Base-by-base conservation (phyloP, 805 yeast genomes). In the Candida taoyuanica region DNA sequence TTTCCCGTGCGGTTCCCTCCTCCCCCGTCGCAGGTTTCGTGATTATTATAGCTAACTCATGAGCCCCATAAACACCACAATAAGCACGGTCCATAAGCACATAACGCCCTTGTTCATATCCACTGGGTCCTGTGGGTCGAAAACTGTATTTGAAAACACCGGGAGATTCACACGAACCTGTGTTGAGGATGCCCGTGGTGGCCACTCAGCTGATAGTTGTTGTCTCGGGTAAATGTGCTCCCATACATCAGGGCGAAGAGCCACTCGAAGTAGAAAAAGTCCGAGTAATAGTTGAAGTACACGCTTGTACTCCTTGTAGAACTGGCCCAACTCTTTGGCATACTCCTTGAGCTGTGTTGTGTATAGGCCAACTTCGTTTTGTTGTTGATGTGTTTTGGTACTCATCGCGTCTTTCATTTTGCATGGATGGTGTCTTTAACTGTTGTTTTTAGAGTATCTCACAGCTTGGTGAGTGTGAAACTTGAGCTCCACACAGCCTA, bases 101-200 rank as follows among this genome's bases (percentile, higher is more conserved):
- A 39, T 34, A 4, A n/a, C 21, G 3, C 9, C 24, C 23, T 39
- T 39, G 16, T 31, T 17, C 15, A 39, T 31, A 4, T 27, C 30
- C 15, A 33, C 7, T 12, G 39, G 43, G n/a, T 39, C 43, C 3
- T 21, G 11, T 12, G 34, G 38, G 15, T 31, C 23, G 28, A 43
- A 34, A 9, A 33, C 26, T 11, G 27, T 9, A 5, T 17, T 5
- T 5, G 21, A 15, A 16, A 37, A 32, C 12, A 28, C 35, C 2
- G 35, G 16, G 7, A 21, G 7, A 11, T 21, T 21, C 9, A n/a
- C n/a, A n/a, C n/a, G n/a, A n/a, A n/a, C n/a, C n/a, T n/a, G n/a
- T n/a, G n/a, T n/a, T n/a, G n/a, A n/a, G n/a, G n/a, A n/a, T n/a
- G n/a, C n/a, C n/a, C n/a, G n/a, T n/a, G n/a, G n/a, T n/a, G n/a